Base-by-base conservation (phyloP, 169 alveolate genomes). In the Plasmodium fragile region DNA sequence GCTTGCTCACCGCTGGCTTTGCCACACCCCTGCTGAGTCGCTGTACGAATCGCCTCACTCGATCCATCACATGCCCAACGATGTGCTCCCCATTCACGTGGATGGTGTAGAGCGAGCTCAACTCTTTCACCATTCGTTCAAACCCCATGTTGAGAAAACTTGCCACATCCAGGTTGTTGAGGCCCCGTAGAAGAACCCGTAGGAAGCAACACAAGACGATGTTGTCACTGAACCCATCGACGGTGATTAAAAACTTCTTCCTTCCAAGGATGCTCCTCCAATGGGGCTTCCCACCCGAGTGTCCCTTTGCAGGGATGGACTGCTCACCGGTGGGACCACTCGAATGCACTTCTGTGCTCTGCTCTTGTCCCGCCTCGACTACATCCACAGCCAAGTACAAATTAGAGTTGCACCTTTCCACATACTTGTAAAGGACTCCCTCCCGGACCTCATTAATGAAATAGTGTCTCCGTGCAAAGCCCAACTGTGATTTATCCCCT, bases 221-320 rank as follows among this genome's bases (percentile, higher is more conserved):
- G 52, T 89, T 89, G 49, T 89, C 94, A 79, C 94, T 89, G 81
- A 16, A 78, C 22, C 78, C 91, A 34, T 89, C 94, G 11, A 89
- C 69, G 10, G 91, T 89, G 32, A 89, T 79, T 2, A 28, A 4
- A 11, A 39, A 89, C 39, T 55, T 80, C 45, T 55, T 78, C 53
- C 70, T 55, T 89, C 71, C 81, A 59, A 32, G 25, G 45, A 32
- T 82, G 25, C 36, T 4, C 6, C 52, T 4, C 11, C 59, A 49
- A 7, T 49, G 22, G 18, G 59, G 0, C 7, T 8, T 16, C 11
- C 16, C 59, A 11, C 18, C 6, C 5, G 59, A 11, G 22, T 49
- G 22, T 13, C 7, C 25, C 0, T 10, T 16, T 3, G 25, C 25
- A 3, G 8, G 13, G 39, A n/a, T 2, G 5, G 65, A n/a, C 55